phyloP scores from a whole-genome alignment of 1,284 basidiomycete species.

The Puccinia novopanici region DNA sequence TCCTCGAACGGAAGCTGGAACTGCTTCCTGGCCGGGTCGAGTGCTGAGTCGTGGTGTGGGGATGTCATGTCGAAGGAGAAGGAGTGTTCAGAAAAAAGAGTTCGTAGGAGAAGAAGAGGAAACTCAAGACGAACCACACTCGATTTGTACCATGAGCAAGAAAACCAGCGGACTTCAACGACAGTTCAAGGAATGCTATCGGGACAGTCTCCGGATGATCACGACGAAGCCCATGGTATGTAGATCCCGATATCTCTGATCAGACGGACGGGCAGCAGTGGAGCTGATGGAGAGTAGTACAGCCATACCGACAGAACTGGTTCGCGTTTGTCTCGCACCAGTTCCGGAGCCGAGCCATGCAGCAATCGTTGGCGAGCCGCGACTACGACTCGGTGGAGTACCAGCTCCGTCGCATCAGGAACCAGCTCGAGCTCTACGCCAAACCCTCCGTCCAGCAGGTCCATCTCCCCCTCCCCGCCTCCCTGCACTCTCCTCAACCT shows the following conservation, averaged over 20 bases:
- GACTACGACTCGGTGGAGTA: conserved; percentile 31
- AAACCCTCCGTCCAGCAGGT: conserved; percentile 23
- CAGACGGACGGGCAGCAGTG: not conserved
- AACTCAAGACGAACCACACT: no score
- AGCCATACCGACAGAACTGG: conserved; percentile 23
- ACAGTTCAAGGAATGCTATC: conserved; percentile 14
- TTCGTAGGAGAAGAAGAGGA: no score
- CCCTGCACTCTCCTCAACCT: not conserved
- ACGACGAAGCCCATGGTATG: conserved; percentile 16
- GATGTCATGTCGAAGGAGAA: not conserved
- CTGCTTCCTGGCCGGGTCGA: not conserved
- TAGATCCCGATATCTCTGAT: not conserved
- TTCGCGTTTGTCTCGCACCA: conserved; percentile 28
- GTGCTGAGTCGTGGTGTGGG: not conserved
- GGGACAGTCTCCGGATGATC: conserved; percentile 24
- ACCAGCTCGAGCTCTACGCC: conserved; percentile 25
- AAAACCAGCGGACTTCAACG: conserved; percentile 22
- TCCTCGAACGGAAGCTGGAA: conserved; percentile 5
- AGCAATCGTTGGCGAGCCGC: not conserved
- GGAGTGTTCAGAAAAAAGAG: no score
- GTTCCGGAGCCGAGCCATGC: conserved; percentile 8
- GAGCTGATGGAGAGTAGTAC: not conserved
- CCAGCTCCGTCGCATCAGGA: not conserved
- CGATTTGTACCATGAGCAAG: not conserved
- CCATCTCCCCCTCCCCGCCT: not conserved